These are phyloP conservation scores for Echinosophora koreensis DNA, from an alignment of 306 rosid genomes.

Conservation along the genomic window DNA sequence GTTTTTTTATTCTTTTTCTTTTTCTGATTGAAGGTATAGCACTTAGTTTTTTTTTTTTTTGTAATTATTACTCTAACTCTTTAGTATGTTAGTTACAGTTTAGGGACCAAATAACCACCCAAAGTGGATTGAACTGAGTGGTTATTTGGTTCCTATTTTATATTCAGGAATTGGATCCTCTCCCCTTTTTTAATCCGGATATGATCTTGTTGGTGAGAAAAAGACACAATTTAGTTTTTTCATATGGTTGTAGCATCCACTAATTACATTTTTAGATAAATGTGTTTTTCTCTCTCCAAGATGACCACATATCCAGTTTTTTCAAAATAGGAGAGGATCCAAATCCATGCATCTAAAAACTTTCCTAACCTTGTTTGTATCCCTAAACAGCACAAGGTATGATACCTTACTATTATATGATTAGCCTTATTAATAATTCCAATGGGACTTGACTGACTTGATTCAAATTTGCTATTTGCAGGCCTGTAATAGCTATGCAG, in stretches of 20 bases:
- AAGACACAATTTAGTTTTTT: too few species aligned
- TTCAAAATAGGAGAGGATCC: too few species aligned
- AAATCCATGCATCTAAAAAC: not conserved
- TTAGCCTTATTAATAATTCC: slow-evolving; percentile 10
- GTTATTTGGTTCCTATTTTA: not conserved
- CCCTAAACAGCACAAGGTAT: not conserved
- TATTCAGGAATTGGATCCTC: not conserved
- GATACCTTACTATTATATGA: not conserved
- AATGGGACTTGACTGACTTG: slow-evolving; percentile 24
- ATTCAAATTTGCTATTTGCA: slow-evolving; percentile 49
- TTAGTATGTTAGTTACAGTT: slow-evolving; percentile 16
- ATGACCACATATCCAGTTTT: too few species aligned
- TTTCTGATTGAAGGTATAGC: too few species aligned
- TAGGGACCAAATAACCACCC: slow-evolving; percentile 8
- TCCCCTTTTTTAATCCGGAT: too few species aligned
- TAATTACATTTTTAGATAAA: too few species aligned
- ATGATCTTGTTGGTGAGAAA: too few species aligned
- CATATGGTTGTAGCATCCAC: too few species aligned
- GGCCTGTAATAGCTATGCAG: slow-evolving; percentile 89
- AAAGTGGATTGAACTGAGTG: not conserved
- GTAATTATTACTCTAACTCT: too few species aligned
- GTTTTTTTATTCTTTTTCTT: too few species aligned
- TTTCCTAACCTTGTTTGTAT: not conserved
- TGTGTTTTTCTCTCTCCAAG: too few species aligned
- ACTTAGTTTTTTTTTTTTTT: too few species aligned